Percentiles rank a stretch among this genome's conserved stretches.
phyloP scores from a whole-genome alignment of 805 yeast species.

The Candida ponderosae region DNA sequence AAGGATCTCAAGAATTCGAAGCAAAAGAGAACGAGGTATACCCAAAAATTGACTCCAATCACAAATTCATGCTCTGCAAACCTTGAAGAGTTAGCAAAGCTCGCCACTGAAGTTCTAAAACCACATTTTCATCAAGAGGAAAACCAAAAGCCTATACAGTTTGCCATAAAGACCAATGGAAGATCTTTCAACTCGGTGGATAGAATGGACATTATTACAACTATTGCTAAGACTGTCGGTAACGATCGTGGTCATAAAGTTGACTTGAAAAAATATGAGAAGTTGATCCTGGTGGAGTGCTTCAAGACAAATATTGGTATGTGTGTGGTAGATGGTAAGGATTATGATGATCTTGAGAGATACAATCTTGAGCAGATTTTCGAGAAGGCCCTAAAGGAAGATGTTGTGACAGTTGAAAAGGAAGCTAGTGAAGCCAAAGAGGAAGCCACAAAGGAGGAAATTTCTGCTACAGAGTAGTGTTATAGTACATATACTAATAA shows the following conservation, averaged over 20 bases:
- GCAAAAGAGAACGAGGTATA: conserved; percentile 56
- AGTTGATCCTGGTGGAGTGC: conserved; percentile 76
- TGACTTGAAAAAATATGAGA: conserved; percentile 73
- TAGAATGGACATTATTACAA: conserved; percentile 64
- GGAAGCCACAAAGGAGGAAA: too few relatives aligned
- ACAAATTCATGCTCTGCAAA: conserved; percentile 68
- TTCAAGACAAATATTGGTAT: conserved; percentile 85
- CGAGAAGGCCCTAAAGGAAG: conserved; percentile 29
- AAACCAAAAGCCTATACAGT: conserved; percentile 31
- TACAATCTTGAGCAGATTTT: conserved; percentile 80
- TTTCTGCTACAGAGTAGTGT: too few relatives aligned
- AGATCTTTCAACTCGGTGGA: conserved; percentile 72
- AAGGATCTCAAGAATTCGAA: conserved; percentile 44
- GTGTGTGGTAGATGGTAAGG: conserved; percentile 54
- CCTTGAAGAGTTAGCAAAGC: conserved; percentile 53
- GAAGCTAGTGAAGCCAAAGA: not conserved
- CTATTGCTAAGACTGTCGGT: conserved; percentile 68
- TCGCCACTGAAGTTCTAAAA: conserved; percentile 51
- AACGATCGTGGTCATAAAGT: conserved; percentile 65
- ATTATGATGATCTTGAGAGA: conserved; percentile 52
- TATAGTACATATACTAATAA: too few relatives aligned
- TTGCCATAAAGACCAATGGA: conserved; percentile 75
- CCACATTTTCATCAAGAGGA: conserved; percentile 57
- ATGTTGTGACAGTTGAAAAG: not conserved
- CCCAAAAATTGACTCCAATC: conserved; percentile 78